Evolutionary conservation across 331 rosid genomes (phyloP).

Genomic region (Phaseolus coccineus): DNA sequence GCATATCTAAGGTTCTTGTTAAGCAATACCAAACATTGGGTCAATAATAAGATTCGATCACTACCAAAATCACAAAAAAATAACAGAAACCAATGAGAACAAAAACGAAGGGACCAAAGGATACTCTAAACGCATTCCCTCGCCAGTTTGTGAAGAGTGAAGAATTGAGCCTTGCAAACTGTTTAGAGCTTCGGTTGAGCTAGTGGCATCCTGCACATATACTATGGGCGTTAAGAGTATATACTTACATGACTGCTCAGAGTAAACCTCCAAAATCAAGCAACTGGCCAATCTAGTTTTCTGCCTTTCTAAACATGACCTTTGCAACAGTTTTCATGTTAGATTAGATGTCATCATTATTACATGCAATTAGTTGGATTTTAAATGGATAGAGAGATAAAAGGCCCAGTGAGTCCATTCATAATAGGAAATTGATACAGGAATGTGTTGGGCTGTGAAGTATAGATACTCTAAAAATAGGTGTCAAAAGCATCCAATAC

Average conservation of each 20-base stretch:
- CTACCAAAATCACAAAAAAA: background rate
- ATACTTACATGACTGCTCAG: background rate
- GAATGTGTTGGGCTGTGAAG: background rate
- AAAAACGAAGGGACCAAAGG: slow-evolving; percentile 53
- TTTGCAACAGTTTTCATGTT: slow-evolving; percentile 12
- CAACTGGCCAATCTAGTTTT: background rate
- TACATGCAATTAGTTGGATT: slow-evolving; percentile 6
- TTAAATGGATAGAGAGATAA: background rate
- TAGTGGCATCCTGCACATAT: slow-evolving; percentile 67
- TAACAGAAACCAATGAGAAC: background rate
- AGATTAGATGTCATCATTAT: slow-evolving; percentile 2
- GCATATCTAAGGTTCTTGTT: slow-evolving; percentile 74
- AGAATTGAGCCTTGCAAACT: slow-evolving; percentile 86
- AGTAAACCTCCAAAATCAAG: slow-evolving; percentile 11
- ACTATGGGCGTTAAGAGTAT: background rate
- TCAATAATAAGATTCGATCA: slow-evolving; percentile 8
- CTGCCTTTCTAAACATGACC: background rate
- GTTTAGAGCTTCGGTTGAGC: slow-evolving; percentile 74
- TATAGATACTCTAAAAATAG: too few species aligned
- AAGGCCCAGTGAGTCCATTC: slow-evolving; percentile 7
- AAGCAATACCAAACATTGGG: slow-evolving; percentile 50
- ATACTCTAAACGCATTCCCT: slow-evolving; percentile 96
- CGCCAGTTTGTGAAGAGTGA: slow-evolving; percentile 74
- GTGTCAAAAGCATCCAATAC: too few species aligned
- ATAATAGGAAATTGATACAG: slow-evolving; percentile 18